Evolutionary conservation across 148 eudicot genomes (phyloP).

Genomic region (Arctostaphylos glauca): DNA sequence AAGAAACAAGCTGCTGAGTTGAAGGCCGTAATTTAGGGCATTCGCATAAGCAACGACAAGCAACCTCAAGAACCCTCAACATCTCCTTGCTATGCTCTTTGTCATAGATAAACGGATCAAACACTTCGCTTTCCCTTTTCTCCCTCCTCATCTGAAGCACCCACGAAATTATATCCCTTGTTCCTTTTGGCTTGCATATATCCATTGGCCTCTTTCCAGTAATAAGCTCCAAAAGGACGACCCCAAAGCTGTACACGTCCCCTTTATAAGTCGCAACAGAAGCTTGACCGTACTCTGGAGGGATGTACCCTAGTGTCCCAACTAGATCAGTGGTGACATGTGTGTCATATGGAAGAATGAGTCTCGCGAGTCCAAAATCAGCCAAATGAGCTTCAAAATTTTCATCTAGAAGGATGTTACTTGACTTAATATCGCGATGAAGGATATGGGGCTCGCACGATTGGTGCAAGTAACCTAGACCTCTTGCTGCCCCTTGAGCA

Average conservation of each 20-base stretch:
- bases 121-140: slow-evolving; percentile 40
- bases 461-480: slow-evolving; percentile 49
- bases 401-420: slow-evolving; percentile 48
- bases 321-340: slow-evolving; percentile 57
- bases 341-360: slow-evolving; percentile 41
- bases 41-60: slow-evolving; percentile 42
- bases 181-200: slow-evolving; percentile 39
- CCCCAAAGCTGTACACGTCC: slow-evolving; percentile 54
- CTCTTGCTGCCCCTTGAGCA: slow-evolving; percentile 42
- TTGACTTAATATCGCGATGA: slow-evolving; percentile 53
- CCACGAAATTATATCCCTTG: slow-evolving; percentile 45
- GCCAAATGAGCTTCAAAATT: slow-evolving; percentile 53
- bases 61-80: slow-evolving; percentile 38
- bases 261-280: slow-evolving; percentile 54
- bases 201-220: slow-evolving; percentile 56
- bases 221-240: slow-evolving; percentile 54
- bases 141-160: slow-evolving; percentile 40
- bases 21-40: slow-evolving; percentile 43
- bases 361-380: slow-evolving; percentile 55
- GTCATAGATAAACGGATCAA: slow-evolving; percentile 40
- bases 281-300: slow-evolving; percentile 56
- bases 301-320: slow-evolving; percentile 56
- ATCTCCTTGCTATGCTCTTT: slow-evolving; percentile 35
- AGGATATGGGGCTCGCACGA: slow-evolving; percentile 48
- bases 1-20: slow-evolving; percentile 40